phyloP scores from a whole-genome alignment of 2,329 filamentous ascomycete genomes.

The Aspergillus quadricinctus region DNA sequence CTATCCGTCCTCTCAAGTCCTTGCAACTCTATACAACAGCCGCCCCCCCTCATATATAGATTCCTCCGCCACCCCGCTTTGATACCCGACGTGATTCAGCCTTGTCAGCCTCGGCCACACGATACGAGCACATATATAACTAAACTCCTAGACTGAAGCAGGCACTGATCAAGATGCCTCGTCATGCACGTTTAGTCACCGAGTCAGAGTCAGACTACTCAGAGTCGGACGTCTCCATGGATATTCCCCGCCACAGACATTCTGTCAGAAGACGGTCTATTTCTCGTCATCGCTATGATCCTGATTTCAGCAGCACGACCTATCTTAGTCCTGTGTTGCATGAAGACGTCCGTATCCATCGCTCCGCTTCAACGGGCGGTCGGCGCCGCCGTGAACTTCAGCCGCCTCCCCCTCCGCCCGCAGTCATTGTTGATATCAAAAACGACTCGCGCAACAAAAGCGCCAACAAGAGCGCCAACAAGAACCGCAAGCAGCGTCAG shows the following conservation, averaged over 20 bases:
- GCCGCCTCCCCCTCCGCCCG: conserved; percentile 12
- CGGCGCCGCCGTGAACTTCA: conserved; percentile 23
- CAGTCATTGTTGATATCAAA: conserved; percentile 35
- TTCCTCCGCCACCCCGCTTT: neutral
- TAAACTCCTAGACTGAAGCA: neutral
- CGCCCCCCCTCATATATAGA: conserved; percentile 11
- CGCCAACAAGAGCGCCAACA: conserved; percentile 21
- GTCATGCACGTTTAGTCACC: conserved; percentile 9
- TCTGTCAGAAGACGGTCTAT: conserved; percentile 26
- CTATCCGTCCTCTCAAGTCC: neutral
- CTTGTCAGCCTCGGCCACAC: neutral
- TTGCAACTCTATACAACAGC: neutral
- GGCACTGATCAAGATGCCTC: conserved; percentile 12
- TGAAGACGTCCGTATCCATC: conserved; percentile 20
- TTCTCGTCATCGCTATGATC: conserved; percentile 27
- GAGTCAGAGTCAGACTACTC: conserved; percentile 31
- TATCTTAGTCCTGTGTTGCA: conserved; percentile 24
- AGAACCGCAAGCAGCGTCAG: conserved; percentile 14
- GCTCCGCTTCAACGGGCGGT: conserved; percentile 34
- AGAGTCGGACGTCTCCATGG: conserved; percentile 34
- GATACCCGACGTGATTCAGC: neutral
- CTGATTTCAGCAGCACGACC: conserved; percentile 18
- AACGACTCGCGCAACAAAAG: conserved; percentile 26
- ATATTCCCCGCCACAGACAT: conserved; percentile 16
- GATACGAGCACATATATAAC: neutral